Evolutionary conservation across 345 rosid species (phyloP).

Genomic region (Brassica juncea): DNA sequence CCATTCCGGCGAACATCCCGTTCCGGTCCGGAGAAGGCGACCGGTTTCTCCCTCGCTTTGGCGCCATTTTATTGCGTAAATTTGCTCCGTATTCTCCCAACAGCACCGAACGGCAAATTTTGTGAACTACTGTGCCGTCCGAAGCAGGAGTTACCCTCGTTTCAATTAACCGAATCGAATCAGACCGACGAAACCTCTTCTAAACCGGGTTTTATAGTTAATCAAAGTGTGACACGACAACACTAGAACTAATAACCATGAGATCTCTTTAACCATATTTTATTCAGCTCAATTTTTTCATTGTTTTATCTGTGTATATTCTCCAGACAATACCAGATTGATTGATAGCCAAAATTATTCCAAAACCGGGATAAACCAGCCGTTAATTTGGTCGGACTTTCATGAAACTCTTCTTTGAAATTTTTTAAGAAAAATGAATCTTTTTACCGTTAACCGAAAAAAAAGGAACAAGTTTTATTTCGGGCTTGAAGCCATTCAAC

Average conservation of each 20-base stretch:
- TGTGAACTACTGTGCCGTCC: not conserved
- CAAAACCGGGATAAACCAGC: too few species aligned
- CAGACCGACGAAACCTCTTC: not conserved
- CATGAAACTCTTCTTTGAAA: too few species aligned
- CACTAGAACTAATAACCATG: not conserved
- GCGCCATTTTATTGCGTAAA: slow-evolving; percentile 57
- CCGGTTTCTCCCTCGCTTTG: slow-evolving; percentile 52
- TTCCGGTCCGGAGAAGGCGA: slow-evolving; percentile 52
- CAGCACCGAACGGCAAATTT: not conserved
- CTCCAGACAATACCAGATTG: too few species aligned
- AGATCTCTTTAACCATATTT: too few species aligned
- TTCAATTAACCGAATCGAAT: not conserved
- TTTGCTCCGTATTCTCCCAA: not conserved
- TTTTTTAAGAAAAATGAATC: too few species aligned
- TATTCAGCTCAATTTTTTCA: not conserved
- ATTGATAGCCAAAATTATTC: too few species aligned
- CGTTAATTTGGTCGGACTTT: too few species aligned
- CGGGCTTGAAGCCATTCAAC: not conserved
- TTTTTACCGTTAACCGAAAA: not conserved
- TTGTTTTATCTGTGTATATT: too few species aligned
- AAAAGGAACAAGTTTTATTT: not conserved
- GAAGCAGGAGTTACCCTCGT: not conserved
- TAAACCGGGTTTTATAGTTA: slow-evolving; percentile 7
- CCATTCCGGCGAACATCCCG: slow-evolving; percentile 78
- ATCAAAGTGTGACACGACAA: not conserved